Evolutionary conservation across 1,284 basidiomycete species (phyloP).

Genomic region (Ceratobasidium sp.): DNA sequence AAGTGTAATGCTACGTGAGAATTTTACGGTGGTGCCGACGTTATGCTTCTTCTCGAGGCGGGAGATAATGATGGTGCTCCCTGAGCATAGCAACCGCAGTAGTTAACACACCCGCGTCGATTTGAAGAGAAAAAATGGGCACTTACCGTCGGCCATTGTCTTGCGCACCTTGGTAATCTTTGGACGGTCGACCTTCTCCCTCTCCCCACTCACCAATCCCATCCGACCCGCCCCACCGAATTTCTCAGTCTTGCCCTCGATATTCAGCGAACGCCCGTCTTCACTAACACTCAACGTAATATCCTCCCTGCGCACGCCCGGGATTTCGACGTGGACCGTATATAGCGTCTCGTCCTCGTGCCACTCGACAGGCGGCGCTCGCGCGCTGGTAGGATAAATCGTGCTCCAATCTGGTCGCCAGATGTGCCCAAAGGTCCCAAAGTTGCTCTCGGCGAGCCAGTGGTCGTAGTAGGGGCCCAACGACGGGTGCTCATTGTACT

Average conservation of each 20-base stretch:
- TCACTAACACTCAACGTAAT: constrained; percentile 75
- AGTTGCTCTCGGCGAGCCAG: constrained; percentile 17
- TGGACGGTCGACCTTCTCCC: background rate
- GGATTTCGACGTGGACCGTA: constrained; percentile 77
- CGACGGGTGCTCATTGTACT: constrained; percentile 4
- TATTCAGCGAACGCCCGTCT: constrained; percentile 73
- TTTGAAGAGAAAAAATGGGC: background rate
- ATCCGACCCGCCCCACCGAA: background rate
- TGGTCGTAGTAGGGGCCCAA: constrained; percentile 30
- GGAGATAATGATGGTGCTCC: constrained; percentile 16
- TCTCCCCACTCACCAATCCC: background rate
- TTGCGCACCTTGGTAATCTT: constrained; percentile 25
- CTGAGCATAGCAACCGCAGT: background rate
- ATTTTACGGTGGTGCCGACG: constrained; percentile 27
- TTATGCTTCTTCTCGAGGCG: constrained; percentile 39
- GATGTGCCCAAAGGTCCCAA: constrained; percentile 25
- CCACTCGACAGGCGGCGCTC: constrained; percentile 66
- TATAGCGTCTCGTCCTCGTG: constrained; percentile 72
- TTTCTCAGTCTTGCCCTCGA: constrained; percentile 67
- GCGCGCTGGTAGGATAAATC: constrained; percentile 55
- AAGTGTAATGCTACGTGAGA: constrained; percentile 43
- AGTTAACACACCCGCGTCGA: background rate
- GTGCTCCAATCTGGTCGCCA: constrained; percentile 36
- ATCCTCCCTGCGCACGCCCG: constrained; percentile 81
- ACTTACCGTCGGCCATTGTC: constrained; percentile 34